A percentile compares a stretch with the other conserved stretches of the same genome.
phyloP scores from a whole-genome alignment of 2,329 filamentous ascomycete genomes.

The Talaromyces sp. region DNA sequence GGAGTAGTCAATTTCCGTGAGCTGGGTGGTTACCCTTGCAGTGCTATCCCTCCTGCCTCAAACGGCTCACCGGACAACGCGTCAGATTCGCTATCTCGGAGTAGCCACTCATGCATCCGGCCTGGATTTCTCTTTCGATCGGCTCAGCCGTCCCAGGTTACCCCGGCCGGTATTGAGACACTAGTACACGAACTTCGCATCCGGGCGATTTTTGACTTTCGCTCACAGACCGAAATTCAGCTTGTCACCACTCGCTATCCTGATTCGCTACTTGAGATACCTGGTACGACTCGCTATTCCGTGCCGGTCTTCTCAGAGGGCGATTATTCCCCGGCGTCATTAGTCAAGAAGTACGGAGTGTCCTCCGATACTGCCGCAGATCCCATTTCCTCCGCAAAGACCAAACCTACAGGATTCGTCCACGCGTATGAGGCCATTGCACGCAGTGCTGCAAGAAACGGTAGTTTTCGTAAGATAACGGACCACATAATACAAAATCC shows the following conservation, averaged over 20 bases:
- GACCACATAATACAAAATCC: conserved; percentile 20
- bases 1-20: conserved; percentile 66
- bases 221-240: conserved; percentile 49
- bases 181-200: conserved; percentile 56
- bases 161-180: conserved; percentile 49
- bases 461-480: conserved; percentile 9
- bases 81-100: neutral
- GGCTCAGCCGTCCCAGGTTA: conserved; percentile 62
- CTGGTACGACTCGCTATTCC: conserved; percentile 55
- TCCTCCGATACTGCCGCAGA: conserved; percentile 48
- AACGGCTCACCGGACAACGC: conserved; percentile 1
- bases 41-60: neutral
- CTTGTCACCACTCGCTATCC: conserved; percentile 37
- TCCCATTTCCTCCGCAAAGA: neutral
- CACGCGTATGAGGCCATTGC: conserved; percentile 62
- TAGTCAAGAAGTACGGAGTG: conserved; percentile 4
- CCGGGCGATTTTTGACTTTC: conserved; percentile 63
- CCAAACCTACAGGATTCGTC: conserved; percentile 46
- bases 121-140: conserved; percentile 61
- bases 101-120: conserved; percentile 37
- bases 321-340: conserved; percentile 27
- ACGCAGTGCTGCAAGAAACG: conserved; percentile 4
- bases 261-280: conserved; percentile 32
- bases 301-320: conserved; percentile 61
- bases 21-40: conserved; percentile 55